These are phyloP conservation scores for Hirsutella thompsonii DNA, from an alignment of 2,329 filamentous ascomycete genomes.

Conservation along the genomic window DNA sequence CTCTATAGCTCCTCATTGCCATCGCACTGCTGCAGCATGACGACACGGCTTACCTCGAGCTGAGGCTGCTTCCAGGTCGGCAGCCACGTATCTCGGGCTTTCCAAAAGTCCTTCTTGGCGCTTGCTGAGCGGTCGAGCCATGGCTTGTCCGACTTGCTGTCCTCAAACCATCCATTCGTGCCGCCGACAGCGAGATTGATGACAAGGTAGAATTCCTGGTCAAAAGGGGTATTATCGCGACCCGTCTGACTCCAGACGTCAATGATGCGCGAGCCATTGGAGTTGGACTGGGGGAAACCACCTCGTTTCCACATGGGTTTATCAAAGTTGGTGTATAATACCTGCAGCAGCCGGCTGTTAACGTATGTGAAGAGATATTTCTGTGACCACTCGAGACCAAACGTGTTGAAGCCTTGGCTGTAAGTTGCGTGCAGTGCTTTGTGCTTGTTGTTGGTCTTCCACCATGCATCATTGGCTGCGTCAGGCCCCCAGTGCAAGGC, in stretches of 20 bases:
- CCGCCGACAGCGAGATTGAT: constrained; percentile 64
- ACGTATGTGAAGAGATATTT: constrained; percentile 84
- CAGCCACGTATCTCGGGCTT: constrained; percentile 49
- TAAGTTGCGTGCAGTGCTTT: constrained; percentile 65
- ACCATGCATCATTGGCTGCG: constrained; percentile 62
- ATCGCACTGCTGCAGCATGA: constrained; percentile 59
- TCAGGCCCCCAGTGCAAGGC: constrained; percentile 75
- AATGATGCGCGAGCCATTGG: constrained; percentile 51
- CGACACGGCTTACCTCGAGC: constrained; percentile 57
- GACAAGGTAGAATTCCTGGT: constrained; percentile 64
- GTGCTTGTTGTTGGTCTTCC: constrained; percentile 70
- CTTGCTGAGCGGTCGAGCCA: constrained; percentile 59
- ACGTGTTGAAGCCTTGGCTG: constrained; percentile 56
- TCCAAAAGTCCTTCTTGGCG: constrained; percentile 68
- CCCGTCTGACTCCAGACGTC: constrained; percentile 54
- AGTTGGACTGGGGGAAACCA: constrained; percentile 47
- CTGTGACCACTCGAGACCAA: constrained; percentile 74
- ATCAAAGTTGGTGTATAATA: constrained; percentile 66
- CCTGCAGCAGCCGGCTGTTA: constrained; percentile 66
- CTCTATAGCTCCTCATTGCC: constrained; percentile 38
- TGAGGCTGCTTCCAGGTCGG: constrained; percentile 59
- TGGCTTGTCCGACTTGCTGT: constrained; percentile 59
- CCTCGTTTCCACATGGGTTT: constrained; percentile 56
- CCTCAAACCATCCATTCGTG: constrained; percentile 75
- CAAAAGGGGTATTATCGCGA: constrained; percentile 55